Conservation (phyloP, 108 stramenopile genomes). For the Aurantiochytrium sp. region DNA sequence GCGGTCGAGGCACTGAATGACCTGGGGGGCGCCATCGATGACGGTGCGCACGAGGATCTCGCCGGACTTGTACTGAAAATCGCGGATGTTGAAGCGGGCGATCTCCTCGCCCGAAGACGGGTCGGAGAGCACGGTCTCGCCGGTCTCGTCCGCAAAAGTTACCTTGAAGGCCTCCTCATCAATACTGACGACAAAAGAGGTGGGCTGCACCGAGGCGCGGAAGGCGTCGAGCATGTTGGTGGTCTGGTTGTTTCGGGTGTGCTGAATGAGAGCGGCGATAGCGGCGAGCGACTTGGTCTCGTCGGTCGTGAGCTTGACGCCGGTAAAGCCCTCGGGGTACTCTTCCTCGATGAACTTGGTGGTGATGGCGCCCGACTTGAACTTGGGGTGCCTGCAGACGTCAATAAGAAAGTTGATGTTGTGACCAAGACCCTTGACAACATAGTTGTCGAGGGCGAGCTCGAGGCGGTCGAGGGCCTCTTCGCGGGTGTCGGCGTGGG, state of each 20-base stretch:
- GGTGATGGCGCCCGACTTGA: conserved; percentile 73
- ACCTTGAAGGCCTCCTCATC: neutral
- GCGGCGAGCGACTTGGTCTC: neutral
- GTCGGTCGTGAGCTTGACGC: conserved; percentile 57
- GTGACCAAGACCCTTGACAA: conserved; percentile 82
- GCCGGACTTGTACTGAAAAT: conserved; percentile 37
- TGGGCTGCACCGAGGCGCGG: neutral
- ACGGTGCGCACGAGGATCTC: conserved; percentile 28
- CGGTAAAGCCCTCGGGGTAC: conserved; percentile 84
- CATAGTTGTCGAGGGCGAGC: conserved; percentile 77
- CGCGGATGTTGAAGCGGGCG: conserved; percentile 8
- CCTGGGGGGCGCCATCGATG: conserved; percentile 30
- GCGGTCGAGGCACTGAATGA: conserved; percentile 40
- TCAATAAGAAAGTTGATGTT: conserved; percentile 76
- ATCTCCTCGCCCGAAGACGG: neutral
- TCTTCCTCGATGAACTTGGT: conserved; percentile 82
- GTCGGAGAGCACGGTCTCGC: conserved; percentile 5
- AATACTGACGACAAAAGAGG: neutral
- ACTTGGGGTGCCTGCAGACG: conserved; percentile 69
- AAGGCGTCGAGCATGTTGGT: neutral
- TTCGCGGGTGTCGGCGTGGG: conserved; percentile 52
- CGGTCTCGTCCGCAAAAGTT: neutral
- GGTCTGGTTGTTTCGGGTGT: conserved; percentile 48
- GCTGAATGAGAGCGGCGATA: conserved; percentile 36
- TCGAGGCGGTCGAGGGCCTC: conserved; percentile 69